Conservation (phyloP, 768 basidiomycete species). For the Nidularia pulvinata region DNA sequence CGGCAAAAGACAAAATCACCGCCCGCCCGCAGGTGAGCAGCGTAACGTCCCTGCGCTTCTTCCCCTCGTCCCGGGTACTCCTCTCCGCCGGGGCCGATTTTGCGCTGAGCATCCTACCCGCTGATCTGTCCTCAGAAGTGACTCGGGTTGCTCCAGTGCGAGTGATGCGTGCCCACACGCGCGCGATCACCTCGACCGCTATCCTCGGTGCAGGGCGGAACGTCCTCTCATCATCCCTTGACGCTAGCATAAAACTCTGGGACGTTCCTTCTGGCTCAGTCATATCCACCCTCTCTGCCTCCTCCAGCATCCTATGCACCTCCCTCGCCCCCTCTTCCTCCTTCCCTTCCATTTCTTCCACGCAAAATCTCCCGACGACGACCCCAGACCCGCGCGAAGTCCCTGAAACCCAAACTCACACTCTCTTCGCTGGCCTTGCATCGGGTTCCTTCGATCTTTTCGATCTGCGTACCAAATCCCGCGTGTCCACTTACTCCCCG, state of each 20-base stretch:
- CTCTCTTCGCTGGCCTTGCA: constrained; percentile 54
- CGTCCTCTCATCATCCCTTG: constrained; percentile 65
- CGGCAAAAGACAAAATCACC: constrained; percentile 23
- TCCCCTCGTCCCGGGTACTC: constrained; percentile 72
- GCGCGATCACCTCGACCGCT: constrained; percentile 58
- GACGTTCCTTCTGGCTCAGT: constrained; percentile 57
- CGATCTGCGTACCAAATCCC: constrained; percentile 45
- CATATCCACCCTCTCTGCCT: constrained; percentile 40
- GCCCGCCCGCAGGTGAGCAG: constrained; percentile 50
- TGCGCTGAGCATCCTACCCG: constrained; percentile 62
- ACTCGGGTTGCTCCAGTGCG: constrained; percentile 51
- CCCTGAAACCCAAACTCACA: constrained; percentile 41
- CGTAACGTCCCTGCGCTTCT: constrained; percentile 58
- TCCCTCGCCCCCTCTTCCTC: constrained; percentile 35
- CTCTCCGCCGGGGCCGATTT: constrained; percentile 73
- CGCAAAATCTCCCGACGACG: background rate
- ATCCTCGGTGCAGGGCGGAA: constrained; percentile 70
- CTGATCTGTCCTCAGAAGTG: constrained; percentile 33
- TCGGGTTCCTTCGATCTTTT: constrained; percentile 55
- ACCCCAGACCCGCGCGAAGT: constrained; percentile 35
- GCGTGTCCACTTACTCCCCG: constrained; percentile 22
- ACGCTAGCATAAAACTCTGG: constrained; percentile 74
- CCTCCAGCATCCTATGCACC: constrained; percentile 42
- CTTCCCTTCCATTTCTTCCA: background rate
- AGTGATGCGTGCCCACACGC: constrained; percentile 64